Evolutionary conservation across 2,329 filamentous ascomycete genomes (phyloP), one percentile per base, ranked within the genome.

Genomic region (Curvularia sp.): DNA sequence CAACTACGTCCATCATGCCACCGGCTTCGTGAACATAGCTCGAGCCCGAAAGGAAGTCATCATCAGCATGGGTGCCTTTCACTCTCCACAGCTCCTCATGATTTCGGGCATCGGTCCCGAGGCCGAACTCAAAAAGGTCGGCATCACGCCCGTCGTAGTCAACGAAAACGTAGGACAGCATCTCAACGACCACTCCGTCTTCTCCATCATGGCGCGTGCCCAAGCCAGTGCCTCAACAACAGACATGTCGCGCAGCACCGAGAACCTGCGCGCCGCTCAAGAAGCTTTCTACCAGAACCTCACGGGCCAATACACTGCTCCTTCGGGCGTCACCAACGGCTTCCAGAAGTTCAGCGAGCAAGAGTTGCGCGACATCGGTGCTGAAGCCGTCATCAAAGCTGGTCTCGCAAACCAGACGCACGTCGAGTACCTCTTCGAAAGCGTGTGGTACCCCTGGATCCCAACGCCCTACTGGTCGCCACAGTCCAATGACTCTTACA

Each of bases 61-160:
- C 15, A 44, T 74, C 2, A 69, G 68, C 38, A 75, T 73, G 26
- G 77, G 78, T 8, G 72, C 70, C 2, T 69, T 78, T 39, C 63
- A 70, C 58, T 69, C 65, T 3, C 77, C 78, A n/a, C 77, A 80
- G 44, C 66, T 80, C 0, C 65, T 80, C 12, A 75, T 77, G 70
- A 60, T 79, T 66, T 77, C 28, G 30, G 78, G 78, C 5, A 72
- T 80, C 33, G 78, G 79, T 0, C 71, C 70, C 0, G 58, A 46
- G 8, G 60, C 54, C 1, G 65, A 63, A 7, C 60, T 76, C 3
- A 38, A 70, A 13, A 63, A 64, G 26, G 60, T 61, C 15, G 62
- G 61, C 3, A 72, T 77, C 20, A 43, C 63, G 47, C 62, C 63
- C 0, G 52, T 64, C 0, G 49, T 72, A 8, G 58, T 74, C 48